Percentiles rank a stretch among this genome's conserved stretches.
Conservation (phyloP, 805 yeast genomes). For the Candida methanosorbosa region DNA sequence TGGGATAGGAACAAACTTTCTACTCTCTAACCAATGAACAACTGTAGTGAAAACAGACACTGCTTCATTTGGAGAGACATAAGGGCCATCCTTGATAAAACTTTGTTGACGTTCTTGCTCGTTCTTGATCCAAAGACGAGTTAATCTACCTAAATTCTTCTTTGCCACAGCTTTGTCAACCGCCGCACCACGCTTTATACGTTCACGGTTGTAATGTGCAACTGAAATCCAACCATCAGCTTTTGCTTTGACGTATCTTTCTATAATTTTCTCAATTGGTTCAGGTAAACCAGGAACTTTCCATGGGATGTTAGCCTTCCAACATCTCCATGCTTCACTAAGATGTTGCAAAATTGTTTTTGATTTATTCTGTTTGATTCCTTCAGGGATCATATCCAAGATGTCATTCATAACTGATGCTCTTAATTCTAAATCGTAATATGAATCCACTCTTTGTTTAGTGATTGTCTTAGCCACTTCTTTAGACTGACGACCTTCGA, state of each 20-base stretch:
- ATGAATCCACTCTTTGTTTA: slow-evolving; percentile 91
- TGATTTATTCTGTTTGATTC: slow-evolving; percentile 78
- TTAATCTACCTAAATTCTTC: slow-evolving; percentile 85
- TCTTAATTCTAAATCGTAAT: slow-evolving; percentile 86
- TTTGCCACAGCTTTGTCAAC: slow-evolving; percentile 92
- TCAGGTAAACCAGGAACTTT: slow-evolving; percentile 93
- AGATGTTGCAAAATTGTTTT: slow-evolving; percentile 85
- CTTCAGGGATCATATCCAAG: slow-evolving; percentile 95
- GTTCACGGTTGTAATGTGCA: slow-evolving; percentile 86
- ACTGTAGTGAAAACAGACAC: slow-evolving; percentile 76
- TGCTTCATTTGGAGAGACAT: slow-evolving; percentile 78
- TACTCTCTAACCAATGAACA: slow-evolving; percentile 85
- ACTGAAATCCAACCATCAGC: slow-evolving; percentile 96
- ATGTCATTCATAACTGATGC: slow-evolving; percentile 95
- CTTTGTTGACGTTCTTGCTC: slow-evolving; percentile 85
- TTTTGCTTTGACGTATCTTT: slow-evolving; percentile 85
- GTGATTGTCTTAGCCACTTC: slow-evolving; percentile 92
- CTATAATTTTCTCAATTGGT: slow-evolving; percentile 79
- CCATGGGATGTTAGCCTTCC: slow-evolving; percentile 99
- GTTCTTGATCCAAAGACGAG: slow-evolving; percentile 84
- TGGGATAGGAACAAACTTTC: slow-evolving; percentile 80
- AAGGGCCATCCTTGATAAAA: slow-evolving; percentile 82
- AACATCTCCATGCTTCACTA: slow-evolving; percentile 98
- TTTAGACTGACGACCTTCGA: slow-evolving; percentile 89
- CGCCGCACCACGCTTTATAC: slow-evolving; percentile 81